Evolutionary conservation across 495 filamentous ascomycete species (phyloP).

Genomic region (Trichoderma orchidacearum): DNA sequence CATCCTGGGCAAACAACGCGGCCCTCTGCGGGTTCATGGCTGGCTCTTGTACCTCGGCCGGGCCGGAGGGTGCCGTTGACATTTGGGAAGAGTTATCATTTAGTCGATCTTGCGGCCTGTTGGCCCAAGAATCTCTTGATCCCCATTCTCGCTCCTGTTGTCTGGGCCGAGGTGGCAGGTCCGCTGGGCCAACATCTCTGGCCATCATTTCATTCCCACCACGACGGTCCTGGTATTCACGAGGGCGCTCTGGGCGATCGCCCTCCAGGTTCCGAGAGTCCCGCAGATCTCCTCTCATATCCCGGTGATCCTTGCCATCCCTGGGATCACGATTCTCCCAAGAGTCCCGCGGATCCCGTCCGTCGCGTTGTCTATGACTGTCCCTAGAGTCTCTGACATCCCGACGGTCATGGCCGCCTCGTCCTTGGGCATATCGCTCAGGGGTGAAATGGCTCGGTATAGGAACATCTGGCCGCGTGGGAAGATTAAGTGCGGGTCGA

Average conservation of each 20-base stretch:
- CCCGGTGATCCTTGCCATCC: constrained; percentile 13
- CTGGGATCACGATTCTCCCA: constrained; percentile 19
- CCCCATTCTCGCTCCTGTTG: constrained; percentile 17
- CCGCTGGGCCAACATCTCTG: not conserved
- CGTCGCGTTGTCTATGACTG: constrained; percentile 7
- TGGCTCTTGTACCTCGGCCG: constrained; percentile 18
- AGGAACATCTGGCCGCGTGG: constrained; percentile 29
- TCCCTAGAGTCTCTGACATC: constrained; percentile 18
- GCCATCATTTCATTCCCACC: not conserved
- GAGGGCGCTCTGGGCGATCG: constrained; percentile 11
- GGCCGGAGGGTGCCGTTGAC: constrained; percentile 15
- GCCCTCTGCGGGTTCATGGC: constrained; percentile 30
- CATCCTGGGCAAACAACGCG: constrained; percentile 21
- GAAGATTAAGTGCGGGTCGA: constrained; percentile 22
- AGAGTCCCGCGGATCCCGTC: constrained; percentile 12
- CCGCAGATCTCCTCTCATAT: constrained; percentile 21
- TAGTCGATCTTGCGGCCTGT: not conserved
- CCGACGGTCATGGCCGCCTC: constrained; percentile 16
- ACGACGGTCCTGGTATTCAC: not conserved
- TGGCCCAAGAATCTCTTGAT: constrained; percentile 13
- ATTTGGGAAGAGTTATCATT: constrained; percentile 6
- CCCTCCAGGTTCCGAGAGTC: constrained; percentile 12
- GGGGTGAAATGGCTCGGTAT: constrained; percentile 21
- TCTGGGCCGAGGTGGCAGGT: constrained; percentile 8
- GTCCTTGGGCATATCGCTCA: constrained; percentile 21